Percentiles rank a stretch among this genome's conserved stretches.
Conservation (phyloP, 1,139 yeast genomes). For the Suhomyces kunorum region DNA sequence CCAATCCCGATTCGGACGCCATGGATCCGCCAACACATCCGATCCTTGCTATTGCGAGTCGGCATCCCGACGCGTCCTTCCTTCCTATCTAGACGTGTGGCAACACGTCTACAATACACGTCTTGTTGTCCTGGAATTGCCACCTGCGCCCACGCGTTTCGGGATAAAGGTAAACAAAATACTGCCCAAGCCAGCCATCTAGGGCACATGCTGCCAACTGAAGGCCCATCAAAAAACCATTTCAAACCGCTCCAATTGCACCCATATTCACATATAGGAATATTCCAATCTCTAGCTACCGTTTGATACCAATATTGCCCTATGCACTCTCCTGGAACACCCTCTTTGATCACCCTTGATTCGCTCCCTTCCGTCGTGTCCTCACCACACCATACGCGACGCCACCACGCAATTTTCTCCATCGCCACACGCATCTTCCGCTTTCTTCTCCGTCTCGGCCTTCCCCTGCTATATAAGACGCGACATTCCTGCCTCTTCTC, state of each 20-base stretch:
- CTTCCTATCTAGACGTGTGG: slow-evolving; percentile 8
- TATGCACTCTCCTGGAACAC: not conserved
- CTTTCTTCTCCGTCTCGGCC: slow-evolving; percentile 6
- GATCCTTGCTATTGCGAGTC: slow-evolving; percentile 7
- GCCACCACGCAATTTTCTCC: slow-evolving; percentile 6
- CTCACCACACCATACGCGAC: slow-evolving; percentile 5
- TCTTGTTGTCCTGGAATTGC: slow-evolving; percentile 9
- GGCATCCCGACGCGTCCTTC: slow-evolving; percentile 4
- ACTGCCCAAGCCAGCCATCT: slow-evolving; percentile 8
- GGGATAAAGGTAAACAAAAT: slow-evolving; percentile 8
- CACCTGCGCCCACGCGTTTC: slow-evolving; percentile 7
- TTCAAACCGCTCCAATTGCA: too few species aligned
- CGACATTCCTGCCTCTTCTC: slow-evolving; percentile 2
- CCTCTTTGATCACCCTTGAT: not conserved
- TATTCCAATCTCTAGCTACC: slow-evolving; percentile 1
- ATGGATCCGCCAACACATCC: too few species aligned
- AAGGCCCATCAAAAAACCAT: too few species aligned
- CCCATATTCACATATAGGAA: too few species aligned
- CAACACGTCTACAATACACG: slow-evolving; percentile 9
- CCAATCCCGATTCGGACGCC: too few species aligned
- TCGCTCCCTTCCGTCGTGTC: slow-evolving; percentile 3
- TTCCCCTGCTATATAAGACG: slow-evolving; percentile 5
- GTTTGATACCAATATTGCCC: slow-evolving; percentile 2
- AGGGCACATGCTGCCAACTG: too few species aligned
- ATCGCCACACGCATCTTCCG: slow-evolving; percentile 4